phyloP scores from a whole-genome alignment of 2,329 filamentous ascomycete species.

The Xylaria multiplex region DNA sequence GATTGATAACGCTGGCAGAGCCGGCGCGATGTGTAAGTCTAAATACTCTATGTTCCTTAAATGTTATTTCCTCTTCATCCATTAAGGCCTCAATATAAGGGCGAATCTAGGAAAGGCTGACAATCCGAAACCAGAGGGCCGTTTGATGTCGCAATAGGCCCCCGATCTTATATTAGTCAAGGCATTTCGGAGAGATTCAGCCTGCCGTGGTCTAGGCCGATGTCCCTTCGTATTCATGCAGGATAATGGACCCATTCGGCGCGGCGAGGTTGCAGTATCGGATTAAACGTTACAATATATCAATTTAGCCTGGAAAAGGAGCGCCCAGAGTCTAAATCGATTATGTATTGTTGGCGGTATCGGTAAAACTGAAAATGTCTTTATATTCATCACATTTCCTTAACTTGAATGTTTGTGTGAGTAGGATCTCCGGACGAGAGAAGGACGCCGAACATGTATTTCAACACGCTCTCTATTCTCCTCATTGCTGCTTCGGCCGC shows the following conservation, averaged over 20 bases:
- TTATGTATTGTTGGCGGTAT: not conserved
- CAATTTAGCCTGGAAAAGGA: slow-evolving; percentile 18
- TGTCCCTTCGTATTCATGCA: slow-evolving; percentile 23
- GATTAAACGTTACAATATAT: slow-evolving; percentile 19
- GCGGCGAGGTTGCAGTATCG: slow-evolving; percentile 20
- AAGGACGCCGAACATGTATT: slow-evolving; percentile 15
- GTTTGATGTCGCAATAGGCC: not conserved
- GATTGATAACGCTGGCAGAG: no score
- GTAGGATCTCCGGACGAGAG: not conserved
- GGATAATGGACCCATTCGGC: slow-evolving; percentile 9
- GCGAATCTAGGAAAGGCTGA: not conserved
- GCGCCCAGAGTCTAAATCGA: not conserved
- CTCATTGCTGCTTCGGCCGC: slow-evolving; percentile 12
- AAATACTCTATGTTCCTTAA: not conserved
- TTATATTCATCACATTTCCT: not conserved
- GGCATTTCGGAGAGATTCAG: not conserved
- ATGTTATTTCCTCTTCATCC: not conserved
- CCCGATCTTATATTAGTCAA: slow-evolving; percentile 16
- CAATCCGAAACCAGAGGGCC: slow-evolving; percentile 3
- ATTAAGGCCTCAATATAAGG: not conserved
- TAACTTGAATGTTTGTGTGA: not conserved
- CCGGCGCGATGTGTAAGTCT: not conserved
- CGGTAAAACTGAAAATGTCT: not conserved
- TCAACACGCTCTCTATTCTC: slow-evolving; percentile 1
- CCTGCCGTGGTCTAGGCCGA: not conserved